Percentiles rank a stretch among this genome's conserved stretches.
These are phyloP conservation scores for Neonectria coccinea DNA, from an alignment of 2,329 filamentous ascomycete species.

Conservation along the genomic window DNA sequence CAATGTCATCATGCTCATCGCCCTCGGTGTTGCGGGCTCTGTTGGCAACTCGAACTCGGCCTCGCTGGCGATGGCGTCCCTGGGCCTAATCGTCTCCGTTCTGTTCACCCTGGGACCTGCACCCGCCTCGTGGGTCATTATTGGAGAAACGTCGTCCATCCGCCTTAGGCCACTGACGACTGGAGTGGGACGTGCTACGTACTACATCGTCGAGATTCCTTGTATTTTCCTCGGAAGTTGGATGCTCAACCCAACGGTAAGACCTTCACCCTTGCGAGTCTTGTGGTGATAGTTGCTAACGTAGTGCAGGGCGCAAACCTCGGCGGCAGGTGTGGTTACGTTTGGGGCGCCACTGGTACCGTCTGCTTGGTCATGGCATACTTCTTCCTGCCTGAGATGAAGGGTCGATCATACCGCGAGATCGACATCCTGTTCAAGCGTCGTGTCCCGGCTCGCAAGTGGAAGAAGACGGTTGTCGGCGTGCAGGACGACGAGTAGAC, in stretches of 20 bases:
- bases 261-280: conserved; percentile 24
- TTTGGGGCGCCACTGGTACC: conserved; percentile 69
- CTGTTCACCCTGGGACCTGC: conserved; percentile 72
- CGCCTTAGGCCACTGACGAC: conserved; percentile 75
- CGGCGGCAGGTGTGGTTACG: conserved; percentile 68
- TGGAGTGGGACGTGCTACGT: conserved; percentile 71
- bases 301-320: conserved; percentile 54
- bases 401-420: conserved; percentile 69
- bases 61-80: conserved; percentile 67
- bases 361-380: conserved; percentile 64
- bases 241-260: conserved; percentile 68
- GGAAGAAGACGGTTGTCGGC: conserved; percentile 67
- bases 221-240: conserved; percentile 72
- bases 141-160: conserved; percentile 74
- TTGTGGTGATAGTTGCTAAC: conserved; percentile 41
- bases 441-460: conserved; percentile 64
- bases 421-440: conserved; percentile 71
- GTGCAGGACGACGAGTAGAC: conserved; percentile 74
- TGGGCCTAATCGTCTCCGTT: conserved; percentile 74
- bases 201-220: conserved; percentile 74
- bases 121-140: conserved; percentile 74
- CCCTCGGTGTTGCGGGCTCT: conserved; percentile 70
- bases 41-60: conserved; percentile 55
- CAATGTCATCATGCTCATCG: conserved; percentile 66
- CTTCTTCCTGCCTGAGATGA: conserved; percentile 67